phyloP scores from a whole-genome alignment of 139 green algal genomes.

The Edaphochlamys debaryana region DNA sequence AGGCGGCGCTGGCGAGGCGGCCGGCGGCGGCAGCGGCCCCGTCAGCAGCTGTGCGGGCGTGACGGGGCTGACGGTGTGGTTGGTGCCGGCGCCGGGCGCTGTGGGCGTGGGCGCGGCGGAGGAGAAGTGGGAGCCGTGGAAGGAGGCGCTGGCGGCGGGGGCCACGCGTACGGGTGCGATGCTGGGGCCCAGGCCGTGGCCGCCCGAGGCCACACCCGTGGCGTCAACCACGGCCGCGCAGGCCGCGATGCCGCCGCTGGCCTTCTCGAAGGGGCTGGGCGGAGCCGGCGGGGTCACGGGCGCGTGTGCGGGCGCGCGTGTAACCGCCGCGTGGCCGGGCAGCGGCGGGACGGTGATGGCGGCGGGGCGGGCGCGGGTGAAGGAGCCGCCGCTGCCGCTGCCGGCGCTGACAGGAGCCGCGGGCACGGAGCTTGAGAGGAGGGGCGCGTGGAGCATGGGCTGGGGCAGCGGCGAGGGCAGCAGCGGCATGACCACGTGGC shows the following conservation, averaged over 20 bases:
- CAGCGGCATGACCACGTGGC: too few relatives aligned
- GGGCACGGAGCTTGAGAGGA: too few relatives aligned
- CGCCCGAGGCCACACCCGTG: too few relatives aligned
- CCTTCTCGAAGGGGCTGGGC: neutral
- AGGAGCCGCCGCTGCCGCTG: neutral
- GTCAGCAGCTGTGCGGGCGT: neutral
- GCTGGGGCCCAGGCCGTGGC: too few relatives aligned
- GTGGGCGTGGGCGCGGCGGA: neutral
- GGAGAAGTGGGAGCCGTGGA: too few relatives aligned
- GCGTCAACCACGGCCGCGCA: too few relatives aligned
- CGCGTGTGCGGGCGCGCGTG: too few relatives aligned
- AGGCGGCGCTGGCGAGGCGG: neutral
- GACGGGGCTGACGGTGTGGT: too few relatives aligned
- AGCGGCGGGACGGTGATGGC: conserved; percentile 6
- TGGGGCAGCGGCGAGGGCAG: neutral
- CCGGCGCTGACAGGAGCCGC: neutral
- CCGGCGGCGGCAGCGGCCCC: neutral
- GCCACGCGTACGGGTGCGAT: neutral
- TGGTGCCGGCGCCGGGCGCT: too few relatives aligned
- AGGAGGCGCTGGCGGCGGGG: neutral
- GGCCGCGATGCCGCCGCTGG: neutral
- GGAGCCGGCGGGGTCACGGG: too few relatives aligned
- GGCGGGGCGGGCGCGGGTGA: neutral
- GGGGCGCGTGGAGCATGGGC: too few relatives aligned
- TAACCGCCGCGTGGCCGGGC: neutral